Evolutionary conservation across 78 protist genomes (phyloP).

Genomic region (Pigoraptor vietnamica): DNA sequence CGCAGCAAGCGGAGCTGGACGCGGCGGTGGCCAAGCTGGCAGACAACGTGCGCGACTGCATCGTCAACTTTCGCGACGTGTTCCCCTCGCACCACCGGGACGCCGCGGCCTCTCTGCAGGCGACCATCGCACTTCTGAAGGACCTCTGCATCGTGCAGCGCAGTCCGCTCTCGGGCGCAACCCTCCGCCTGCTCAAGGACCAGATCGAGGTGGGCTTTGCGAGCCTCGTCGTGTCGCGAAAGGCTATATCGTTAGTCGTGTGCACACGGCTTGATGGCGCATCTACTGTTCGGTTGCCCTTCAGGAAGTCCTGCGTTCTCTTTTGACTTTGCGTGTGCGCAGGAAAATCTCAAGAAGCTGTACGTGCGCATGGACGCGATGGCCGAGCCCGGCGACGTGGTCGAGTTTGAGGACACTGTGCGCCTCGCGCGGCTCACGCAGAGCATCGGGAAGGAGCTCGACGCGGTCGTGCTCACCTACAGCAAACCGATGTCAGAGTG

Average conservation of each 20-base stretch:
- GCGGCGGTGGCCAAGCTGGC: not conserved
- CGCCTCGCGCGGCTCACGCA: not conserved
- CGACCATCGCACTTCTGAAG: not conserved
- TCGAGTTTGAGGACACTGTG: not conserved
- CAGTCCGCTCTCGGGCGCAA: not conserved
- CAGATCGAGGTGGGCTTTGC: no score
- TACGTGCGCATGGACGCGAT: not conserved
- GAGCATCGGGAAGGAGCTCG: not conserved
- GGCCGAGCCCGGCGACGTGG: not conserved
- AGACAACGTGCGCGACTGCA: not conserved
- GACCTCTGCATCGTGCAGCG: not conserved
- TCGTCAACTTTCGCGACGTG: not conserved
- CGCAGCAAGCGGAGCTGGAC: not conserved
- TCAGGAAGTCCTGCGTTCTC: no score
- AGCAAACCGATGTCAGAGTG: not conserved
- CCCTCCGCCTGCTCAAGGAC: not conserved
- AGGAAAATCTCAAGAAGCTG: not conserved
- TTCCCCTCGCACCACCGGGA: not conserved
- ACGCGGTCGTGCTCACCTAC: not conserved
- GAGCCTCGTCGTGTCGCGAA: no score
- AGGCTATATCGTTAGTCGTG: no score
- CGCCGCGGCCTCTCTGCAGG: not conserved
- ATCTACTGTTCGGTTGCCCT: no score
- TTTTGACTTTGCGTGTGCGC: no score
- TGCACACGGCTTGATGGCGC: no score